Conservation (phyloP, 2,329 filamentous ascomycete species). For the Aspergillus felis region DNA sequence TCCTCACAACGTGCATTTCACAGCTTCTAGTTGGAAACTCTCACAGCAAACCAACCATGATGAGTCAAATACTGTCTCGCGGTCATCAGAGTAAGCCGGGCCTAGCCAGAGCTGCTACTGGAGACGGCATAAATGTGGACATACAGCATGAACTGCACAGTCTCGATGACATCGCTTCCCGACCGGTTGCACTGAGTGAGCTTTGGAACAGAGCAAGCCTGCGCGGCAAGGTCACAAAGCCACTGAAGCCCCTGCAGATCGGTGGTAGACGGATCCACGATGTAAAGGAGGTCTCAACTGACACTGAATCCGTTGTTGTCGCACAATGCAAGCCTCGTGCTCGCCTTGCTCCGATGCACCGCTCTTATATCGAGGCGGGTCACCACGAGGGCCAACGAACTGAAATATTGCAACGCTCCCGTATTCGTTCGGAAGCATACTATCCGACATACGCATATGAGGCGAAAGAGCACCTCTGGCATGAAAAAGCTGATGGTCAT, state of each 20-base stretch:
- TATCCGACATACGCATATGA: background rate
- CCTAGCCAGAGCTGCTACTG: background rate
- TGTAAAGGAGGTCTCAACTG: background rate
- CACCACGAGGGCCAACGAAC: background rate
- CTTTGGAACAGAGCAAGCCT: constrained; percentile 14
- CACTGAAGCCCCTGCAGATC: constrained; percentile 13
- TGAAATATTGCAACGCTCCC: background rate
- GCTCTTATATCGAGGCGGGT: background rate
- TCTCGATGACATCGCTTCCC: constrained; percentile 19
- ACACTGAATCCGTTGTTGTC: constrained; percentile 1
- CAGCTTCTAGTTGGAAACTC: background rate
- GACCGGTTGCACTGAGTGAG: constrained; percentile 20
- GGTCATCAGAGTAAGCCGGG: background rate
- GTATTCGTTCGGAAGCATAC: constrained; percentile 1
- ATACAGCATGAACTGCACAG: constrained; percentile 15
- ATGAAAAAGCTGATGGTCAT: constrained; percentile 1
- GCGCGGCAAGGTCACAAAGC: constrained; percentile 17
- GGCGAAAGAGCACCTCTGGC: constrained; percentile 5
- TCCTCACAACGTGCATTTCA: background rate
- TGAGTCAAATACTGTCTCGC: background rate
- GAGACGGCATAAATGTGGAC: background rate
- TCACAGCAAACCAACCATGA: constrained; percentile 1
- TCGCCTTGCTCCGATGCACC: constrained; percentile 7
- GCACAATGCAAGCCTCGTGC: constrained; percentile 5
- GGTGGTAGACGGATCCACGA: constrained; percentile 3